Evolutionary conservation across 345 rosid genomes (phyloP).

Genomic region (Murraya koenigii): DNA sequence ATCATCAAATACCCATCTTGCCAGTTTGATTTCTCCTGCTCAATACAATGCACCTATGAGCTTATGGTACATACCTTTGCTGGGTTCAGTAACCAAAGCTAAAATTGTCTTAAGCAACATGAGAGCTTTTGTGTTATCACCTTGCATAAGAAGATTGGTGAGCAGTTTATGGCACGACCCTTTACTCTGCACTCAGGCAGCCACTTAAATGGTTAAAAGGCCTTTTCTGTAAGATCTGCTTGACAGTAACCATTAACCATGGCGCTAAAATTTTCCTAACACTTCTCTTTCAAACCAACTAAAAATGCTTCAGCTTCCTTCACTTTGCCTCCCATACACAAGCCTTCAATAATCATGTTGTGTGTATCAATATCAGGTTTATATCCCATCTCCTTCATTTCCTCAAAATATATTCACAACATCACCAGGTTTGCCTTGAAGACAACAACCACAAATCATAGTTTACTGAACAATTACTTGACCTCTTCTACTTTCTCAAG

Average conservation of each 20-base stretch:
- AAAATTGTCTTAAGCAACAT: slow-evolving; percentile 40
- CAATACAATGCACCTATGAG: slow-evolving; percentile 45
- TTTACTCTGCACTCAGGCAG: slow-evolving; percentile 32
- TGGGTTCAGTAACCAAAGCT: slow-evolving; percentile 37
- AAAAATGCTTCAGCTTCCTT: slow-evolving; percentile 59
- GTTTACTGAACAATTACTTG: slow-evolving; percentile 43
- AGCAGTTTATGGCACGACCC: slow-evolving; percentile 51
- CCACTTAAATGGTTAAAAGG: slow-evolving; percentile 38
- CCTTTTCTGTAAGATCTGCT: slow-evolving; percentile 37
- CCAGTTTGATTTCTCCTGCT: slow-evolving; percentile 40
- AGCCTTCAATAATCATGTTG: slow-evolving; percentile 60
- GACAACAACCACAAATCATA: slow-evolving; percentile 59
- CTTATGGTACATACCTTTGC: slow-evolving; percentile 40
- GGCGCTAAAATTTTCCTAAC: slow-evolving; percentile 42
- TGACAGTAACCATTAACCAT: slow-evolving; percentile 65
- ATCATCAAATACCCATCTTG: slow-evolving; percentile 36
- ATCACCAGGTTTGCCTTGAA: slow-evolving; percentile 37
- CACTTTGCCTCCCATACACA: slow-evolving; percentile 62
- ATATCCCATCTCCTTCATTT: slow-evolving; percentile 48
- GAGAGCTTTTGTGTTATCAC: slow-evolving; percentile 37
- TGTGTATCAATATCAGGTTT: slow-evolving; percentile 54
- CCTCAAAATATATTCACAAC: slow-evolving; percentile 51
- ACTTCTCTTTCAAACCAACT: slow-evolving; percentile 31
- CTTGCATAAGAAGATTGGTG: slow-evolving; percentile 40
- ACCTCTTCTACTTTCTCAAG: slow-evolving; percentile 60